A percentile compares a stretch with the other conserved stretches of the same genome.
These are phyloP conservation scores for Cryphonectria parasitica DNA, from an alignment of 2,329 filamentous ascomycete species.

Conservation along the genomic window DNA sequence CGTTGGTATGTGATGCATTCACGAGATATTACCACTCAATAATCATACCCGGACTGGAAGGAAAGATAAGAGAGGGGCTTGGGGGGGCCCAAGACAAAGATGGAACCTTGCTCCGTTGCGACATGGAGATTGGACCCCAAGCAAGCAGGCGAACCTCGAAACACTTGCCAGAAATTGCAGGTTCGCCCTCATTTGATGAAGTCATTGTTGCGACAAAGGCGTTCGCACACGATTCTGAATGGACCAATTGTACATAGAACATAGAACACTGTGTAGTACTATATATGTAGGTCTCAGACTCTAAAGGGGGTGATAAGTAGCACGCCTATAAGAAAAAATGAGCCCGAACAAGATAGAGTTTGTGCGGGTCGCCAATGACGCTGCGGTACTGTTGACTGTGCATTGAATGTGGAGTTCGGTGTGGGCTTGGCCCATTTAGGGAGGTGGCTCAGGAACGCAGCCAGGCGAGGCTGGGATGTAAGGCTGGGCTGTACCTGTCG, in stretches of 20 bases:
- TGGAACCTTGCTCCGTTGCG: not conserved
- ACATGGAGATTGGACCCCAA: not conserved
- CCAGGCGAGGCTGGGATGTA: not conserved
- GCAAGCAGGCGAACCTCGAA: not conserved
- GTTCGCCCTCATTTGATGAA: not conserved
- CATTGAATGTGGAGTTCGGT: not conserved
- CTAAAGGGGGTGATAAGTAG: not conserved
- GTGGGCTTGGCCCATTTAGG: constrained; percentile 10
- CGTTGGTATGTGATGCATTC: not conserved
- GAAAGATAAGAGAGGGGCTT: constrained; percentile 1
- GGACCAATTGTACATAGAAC: not conserved
- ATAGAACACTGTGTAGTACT: not conserved
- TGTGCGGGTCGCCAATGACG: not conserved
- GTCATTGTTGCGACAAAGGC: not conserved
- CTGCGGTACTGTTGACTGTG: not conserved
- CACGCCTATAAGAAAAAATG: not conserved
- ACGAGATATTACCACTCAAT: not conserved
- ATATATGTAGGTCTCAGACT: not conserved
- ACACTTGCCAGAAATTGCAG: not conserved
- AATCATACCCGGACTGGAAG: not conserved
- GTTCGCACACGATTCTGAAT: not conserved
- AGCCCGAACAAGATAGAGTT: not conserved
- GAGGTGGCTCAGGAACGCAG: constrained; percentile 1
- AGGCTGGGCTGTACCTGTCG: not conserved
- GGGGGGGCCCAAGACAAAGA: not conserved